Percentiles rank a stretch among this genome's conserved stretches.
phyloP scores from a whole-genome alignment of 768 basidiomycete species.

The Suillus discolor region DNA sequence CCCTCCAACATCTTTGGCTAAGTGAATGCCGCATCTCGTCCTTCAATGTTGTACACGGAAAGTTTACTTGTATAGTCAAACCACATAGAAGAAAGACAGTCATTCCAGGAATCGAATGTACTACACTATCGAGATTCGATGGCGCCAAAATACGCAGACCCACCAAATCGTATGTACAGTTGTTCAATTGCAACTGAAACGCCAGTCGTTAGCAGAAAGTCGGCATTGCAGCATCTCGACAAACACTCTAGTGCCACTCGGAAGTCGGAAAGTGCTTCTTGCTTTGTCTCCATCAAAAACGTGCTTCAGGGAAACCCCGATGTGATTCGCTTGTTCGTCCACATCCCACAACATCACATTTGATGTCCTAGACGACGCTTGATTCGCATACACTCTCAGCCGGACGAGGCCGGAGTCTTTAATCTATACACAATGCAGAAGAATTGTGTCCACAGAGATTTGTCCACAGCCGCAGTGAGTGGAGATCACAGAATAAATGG shows the following conservation, averaged over 20 bases:
- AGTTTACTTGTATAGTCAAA: neutral
- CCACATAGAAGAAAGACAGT: neutral
- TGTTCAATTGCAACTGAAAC: neutral
- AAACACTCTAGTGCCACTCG: neutral
- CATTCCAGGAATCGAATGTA: neutral
- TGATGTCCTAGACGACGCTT: neutral
- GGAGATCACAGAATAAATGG: neutral
- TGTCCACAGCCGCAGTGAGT: neutral
- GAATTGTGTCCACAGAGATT: neutral
- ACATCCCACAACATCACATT: neutral
- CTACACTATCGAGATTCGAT: neutral
- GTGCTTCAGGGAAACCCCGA: slow-evolving; percentile 5
- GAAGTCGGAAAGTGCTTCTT: neutral
- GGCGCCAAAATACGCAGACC: neutral
- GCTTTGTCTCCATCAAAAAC: slow-evolving; percentile 6
- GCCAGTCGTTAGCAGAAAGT: neutral
- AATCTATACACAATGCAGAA: slow-evolving; percentile 6
- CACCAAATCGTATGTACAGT: neutral
- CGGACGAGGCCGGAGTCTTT: neutral
- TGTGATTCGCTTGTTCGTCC: neutral
- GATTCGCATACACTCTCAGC: neutral
- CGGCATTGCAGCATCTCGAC: neutral
- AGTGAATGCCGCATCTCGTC: no score
- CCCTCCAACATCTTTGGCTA: no score
- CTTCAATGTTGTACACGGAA: neutral